Percentiles rank a stretch among this genome's conserved stretches.
Conservation (phyloP, 257 asterid genomes). For the Petunia axillaris region DNA sequence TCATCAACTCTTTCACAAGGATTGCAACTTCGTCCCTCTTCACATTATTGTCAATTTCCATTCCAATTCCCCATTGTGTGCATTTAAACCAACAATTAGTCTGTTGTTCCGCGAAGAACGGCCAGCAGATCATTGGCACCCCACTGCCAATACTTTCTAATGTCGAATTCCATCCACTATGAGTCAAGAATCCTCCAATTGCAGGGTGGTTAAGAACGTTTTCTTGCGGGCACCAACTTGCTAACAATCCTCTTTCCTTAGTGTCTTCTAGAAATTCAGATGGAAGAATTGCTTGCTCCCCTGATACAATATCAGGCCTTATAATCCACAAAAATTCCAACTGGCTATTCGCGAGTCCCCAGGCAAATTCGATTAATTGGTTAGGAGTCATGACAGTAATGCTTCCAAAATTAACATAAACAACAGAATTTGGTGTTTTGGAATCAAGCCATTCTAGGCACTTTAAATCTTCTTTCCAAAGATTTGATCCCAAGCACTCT, state of each 20-base stretch:
- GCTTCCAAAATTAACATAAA: constrained; percentile 35
- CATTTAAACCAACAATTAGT: constrained; percentile 25
- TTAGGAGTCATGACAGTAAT: constrained; percentile 26
- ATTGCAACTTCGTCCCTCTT: constrained; percentile 21
- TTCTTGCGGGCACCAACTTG: constrained; percentile 35
- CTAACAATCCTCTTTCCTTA: constrained; percentile 26
- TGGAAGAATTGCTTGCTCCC: constrained; percentile 20
- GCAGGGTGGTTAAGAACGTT: constrained; percentile 26
- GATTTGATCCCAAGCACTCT: constrained; percentile 19
- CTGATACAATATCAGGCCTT: constrained; percentile 28
- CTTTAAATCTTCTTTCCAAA: constrained; percentile 31
- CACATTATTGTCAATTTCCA: constrained; percentile 29
- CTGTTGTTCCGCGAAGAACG: constrained; percentile 30
- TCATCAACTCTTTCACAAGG: constrained; percentile 33
- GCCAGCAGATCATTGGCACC: constrained; percentile 39
- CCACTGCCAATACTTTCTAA: constrained; percentile 30
- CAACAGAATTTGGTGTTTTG: constrained; percentile 27
- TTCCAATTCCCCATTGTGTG: constrained; percentile 26
- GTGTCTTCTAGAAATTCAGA: constrained; percentile 28
- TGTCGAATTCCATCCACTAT: constrained; percentile 31
- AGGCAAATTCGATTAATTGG: constrained; percentile 28
- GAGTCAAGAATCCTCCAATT: constrained; percentile 30
- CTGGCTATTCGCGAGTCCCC: constrained; percentile 34
- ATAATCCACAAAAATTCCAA: constrained; percentile 30
- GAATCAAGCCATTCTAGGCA: constrained; percentile 32